Conservation (phyloP, 371 early-diverging fungal species). For the Thermomucor indicae-seudaticae region DNA sequence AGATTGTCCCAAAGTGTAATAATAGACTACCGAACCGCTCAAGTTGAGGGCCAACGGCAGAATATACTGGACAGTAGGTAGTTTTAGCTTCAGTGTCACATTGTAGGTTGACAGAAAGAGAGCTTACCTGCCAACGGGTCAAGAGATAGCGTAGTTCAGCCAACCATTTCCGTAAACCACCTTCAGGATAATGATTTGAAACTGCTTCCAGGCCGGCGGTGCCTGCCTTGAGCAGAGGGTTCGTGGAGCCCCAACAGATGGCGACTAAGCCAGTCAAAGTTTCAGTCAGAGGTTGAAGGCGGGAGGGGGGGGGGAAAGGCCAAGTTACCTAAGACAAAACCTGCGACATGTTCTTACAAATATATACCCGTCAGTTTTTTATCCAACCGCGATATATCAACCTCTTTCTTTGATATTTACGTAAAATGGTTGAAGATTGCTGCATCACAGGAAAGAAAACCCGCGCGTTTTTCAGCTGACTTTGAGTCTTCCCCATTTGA, state of each 20-base stretch:
- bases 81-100: background rate
- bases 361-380: no score
- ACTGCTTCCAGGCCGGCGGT: conserved; percentile 75
- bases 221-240: conserved; percentile 91
- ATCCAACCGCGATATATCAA: no score
- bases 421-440: no score
- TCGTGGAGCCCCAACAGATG: conserved; percentile 93
- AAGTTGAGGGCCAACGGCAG: conserved; percentile 83
- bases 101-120: background rate
- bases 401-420: no score
- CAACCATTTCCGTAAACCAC: conserved; percentile 46
- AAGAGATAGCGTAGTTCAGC: conserved; percentile 77
- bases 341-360: no score
- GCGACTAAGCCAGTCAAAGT: no score
- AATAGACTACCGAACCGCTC: conserved; percentile 87
- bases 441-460: no score
- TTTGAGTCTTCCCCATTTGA: no score
- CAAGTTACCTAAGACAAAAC: no score
- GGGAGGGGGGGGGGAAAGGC: no score
- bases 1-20: conserved; percentile 83
- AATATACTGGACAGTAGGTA: conserved; percentile 57
- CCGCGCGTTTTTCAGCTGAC: no score
- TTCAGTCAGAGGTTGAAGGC: no score
- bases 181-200: conserved; percentile 39
- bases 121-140: conserved; percentile 79